Conservation (phyloP, 2,329 filamentous ascomycete species). For the Fusarium continuum region DNA sequence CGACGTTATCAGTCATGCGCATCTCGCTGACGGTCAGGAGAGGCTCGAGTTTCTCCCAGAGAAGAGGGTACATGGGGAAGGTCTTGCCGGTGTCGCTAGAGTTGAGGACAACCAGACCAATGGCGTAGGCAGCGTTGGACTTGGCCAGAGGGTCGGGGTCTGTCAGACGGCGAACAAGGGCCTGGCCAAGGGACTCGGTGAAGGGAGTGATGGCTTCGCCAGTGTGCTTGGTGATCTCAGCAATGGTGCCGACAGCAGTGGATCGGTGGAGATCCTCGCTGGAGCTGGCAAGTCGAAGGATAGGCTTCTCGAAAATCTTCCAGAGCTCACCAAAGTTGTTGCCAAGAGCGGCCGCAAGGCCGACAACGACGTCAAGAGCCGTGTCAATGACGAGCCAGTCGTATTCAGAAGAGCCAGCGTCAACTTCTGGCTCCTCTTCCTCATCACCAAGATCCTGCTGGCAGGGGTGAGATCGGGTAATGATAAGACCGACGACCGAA, state of each 20-base stretch:
- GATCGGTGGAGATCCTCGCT: conserved; percentile 88
- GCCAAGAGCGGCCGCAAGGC: conserved; percentile 83
- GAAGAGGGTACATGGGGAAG: conserved; percentile 78
- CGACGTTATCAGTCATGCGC: conserved; percentile 90
- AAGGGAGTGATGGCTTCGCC: conserved; percentile 81
- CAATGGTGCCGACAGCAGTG: conserved; percentile 89
- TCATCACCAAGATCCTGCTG: conserved; percentile 89
- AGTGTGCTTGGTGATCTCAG: conserved; percentile 89
- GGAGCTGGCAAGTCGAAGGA: conserved; percentile 87
- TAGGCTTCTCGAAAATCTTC: conserved; percentile 94
- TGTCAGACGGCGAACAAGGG: conserved; percentile 84
- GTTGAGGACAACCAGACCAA: conserved; percentile 84
- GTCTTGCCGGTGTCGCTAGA: conserved; percentile 75
- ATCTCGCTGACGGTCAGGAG: conserved; percentile 80
- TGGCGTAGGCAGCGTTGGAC: conserved; percentile 93
- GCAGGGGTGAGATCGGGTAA: conserved; percentile 90
- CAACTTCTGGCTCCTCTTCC: conserved; percentile 77
- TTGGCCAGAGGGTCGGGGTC: conserved; percentile 93
- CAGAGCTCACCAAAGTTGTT: conserved; percentile 84
- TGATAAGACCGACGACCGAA: conserved; percentile 77
- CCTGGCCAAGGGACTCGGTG: conserved; percentile 78
- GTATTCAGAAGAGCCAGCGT: conserved; percentile 87
- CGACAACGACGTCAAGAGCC: conserved; percentile 88
- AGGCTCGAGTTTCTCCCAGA: conserved; percentile 87
- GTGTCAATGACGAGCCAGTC: conserved; percentile 98